These are phyloP conservation scores for Hortaea sp. DNA, from an alignment of 2,329 filamentous ascomycete genomes.

Conservation along the genomic window DNA sequence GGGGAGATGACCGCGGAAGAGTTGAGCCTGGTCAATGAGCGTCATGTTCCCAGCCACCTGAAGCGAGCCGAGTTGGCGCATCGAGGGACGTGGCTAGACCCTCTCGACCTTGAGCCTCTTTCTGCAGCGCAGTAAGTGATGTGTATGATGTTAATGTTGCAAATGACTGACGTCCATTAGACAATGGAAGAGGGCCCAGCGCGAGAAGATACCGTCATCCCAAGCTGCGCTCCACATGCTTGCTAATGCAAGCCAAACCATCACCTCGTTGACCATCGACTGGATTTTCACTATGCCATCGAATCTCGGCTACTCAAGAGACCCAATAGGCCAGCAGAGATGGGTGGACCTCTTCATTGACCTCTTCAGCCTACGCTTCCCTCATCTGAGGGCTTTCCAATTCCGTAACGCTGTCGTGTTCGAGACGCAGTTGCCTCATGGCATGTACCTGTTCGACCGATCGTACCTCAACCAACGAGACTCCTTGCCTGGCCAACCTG, in stretches of 20 bases:
- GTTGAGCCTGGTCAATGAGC: neutral
- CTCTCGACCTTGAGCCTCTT: neutral
- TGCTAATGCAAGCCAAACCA: slow-evolving; percentile 11
- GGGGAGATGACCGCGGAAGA: neutral
- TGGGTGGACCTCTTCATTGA: slow-evolving; percentile 18
- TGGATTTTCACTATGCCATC: slow-evolving; percentile 19
- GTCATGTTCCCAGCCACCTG: slow-evolving; percentile 3
- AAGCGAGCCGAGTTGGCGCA: slow-evolving; percentile 10
- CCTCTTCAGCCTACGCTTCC: slow-evolving; percentile 31
- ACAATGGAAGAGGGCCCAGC: slow-evolving; percentile 4
- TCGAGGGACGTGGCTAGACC: slow-evolving; percentile 10
- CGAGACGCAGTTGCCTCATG: slow-evolving; percentile 26
- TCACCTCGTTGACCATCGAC: slow-evolving; percentile 27
- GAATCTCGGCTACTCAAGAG: slow-evolving; percentile 1
- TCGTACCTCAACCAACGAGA: neutral
- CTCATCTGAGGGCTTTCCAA: slow-evolving; percentile 36
- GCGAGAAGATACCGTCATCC: slow-evolving; percentile 14
- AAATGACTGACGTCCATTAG: neutral
- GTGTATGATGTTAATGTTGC: neutral
- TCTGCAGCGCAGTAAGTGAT: too few relatives aligned
- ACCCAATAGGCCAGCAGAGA: neutral
- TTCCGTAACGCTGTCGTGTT: slow-evolving; percentile 33
- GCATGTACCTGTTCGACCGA: slow-evolving; percentile 26
- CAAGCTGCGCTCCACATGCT: slow-evolving; percentile 11
- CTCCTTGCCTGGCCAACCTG: neutral